Percentiles rank a stretch among this genome's conserved stretches.
phyloP scores from a whole-genome alignment of 2,329 filamentous ascomycete genomes.

The Bisporella sp. region DNA sequence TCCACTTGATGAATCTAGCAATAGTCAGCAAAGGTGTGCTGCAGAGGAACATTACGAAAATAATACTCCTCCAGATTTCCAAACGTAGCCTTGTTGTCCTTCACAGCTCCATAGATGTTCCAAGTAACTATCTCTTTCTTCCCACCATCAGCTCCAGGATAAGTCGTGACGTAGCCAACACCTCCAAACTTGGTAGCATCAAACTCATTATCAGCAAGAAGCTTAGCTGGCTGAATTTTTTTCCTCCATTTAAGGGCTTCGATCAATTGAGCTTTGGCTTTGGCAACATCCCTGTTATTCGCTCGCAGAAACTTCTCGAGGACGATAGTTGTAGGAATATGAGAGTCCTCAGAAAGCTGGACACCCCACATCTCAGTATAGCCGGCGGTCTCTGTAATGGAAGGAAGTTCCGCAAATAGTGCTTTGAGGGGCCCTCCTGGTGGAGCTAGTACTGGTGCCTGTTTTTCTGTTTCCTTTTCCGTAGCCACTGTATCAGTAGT shows the following conservation, averaged over 20 bases:
- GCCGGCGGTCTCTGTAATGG: slow-evolving; percentile 47
- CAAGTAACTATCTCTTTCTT: slow-evolving; percentile 68
- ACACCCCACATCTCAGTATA: slow-evolving; percentile 87
- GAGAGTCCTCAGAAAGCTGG: slow-evolving; percentile 41
- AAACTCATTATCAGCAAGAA: slow-evolving; percentile 56
- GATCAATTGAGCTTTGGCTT: slow-evolving; percentile 70
- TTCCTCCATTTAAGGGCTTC: slow-evolving; percentile 81
- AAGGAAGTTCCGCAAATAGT: slow-evolving; percentile 51
- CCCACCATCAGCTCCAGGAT: slow-evolving; percentile 46
- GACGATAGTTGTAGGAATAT: slow-evolving; percentile 74
- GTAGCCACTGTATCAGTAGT: background rate
- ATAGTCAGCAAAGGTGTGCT: background rate
- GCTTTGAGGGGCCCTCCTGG: slow-evolving; percentile 36
- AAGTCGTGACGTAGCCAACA: slow-evolving; percentile 74
- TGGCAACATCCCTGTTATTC: slow-evolving; percentile 68
- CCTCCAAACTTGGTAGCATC: slow-evolving; percentile 65
- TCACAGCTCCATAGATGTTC: slow-evolving; percentile 88
- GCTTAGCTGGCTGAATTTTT: slow-evolving; percentile 61
- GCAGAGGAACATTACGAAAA: too few relatives aligned
- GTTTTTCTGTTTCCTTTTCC: background rate
- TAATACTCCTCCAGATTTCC: slow-evolving; percentile 71
- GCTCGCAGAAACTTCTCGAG: slow-evolving; percentile 92
- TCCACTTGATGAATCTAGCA: slow-evolving; percentile 78
- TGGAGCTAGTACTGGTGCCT: background rate
- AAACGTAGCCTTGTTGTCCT: slow-evolving; percentile 75